Evolutionary conservation across 1,284 basidiomycete genomes (phyloP).

Genomic region (Leccinum cinnamomeum): DNA sequence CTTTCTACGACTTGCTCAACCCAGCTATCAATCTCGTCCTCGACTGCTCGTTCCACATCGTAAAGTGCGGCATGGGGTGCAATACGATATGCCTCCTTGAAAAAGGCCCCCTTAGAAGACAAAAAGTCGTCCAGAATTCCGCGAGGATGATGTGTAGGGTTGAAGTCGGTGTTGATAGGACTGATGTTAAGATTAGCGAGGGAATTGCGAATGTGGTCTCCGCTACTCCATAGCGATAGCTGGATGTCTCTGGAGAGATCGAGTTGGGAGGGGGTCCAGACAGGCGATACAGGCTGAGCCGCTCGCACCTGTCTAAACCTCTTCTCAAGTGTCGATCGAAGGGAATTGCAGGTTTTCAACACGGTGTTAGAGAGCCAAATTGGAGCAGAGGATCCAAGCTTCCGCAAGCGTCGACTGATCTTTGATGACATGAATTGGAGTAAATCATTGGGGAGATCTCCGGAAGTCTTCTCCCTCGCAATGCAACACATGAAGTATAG

Average conservation of each 20-base stretch:
- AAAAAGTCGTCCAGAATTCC: constrained; percentile 3
- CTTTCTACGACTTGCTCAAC: neutral
- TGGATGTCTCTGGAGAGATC: constrained; percentile 24
- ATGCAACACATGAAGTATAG: constrained; percentile 31
- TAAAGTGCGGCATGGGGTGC: constrained; percentile 8
- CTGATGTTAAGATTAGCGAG: constrained; percentile 3
- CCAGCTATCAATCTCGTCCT: neutral
- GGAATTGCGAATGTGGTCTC: constrained; percentile 25
- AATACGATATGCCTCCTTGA: constrained; percentile 3
- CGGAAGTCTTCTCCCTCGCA: constrained; percentile 22
- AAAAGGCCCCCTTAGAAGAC: constrained; percentile 2
- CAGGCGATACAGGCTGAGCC: constrained; percentile 19
- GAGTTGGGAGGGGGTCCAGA: constrained; percentile 21
- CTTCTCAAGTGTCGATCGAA: constrained; percentile 18
- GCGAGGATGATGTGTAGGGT: constrained; percentile 6
- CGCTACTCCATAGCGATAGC: constrained; percentile 32
- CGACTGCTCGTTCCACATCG: neutral
- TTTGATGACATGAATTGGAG: constrained; percentile 35
- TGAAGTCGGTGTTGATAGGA: constrained; percentile 10
- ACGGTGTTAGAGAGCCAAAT: constrained; percentile 19
- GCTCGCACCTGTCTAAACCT: constrained; percentile 19
- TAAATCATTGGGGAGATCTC: constrained; percentile 34
- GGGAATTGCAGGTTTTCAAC: constrained; percentile 13
- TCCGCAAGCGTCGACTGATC: constrained; percentile 37
- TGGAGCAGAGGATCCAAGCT: constrained; percentile 33